Percentiles rank a stretch among this genome's conserved stretches.
These are phyloP conservation scores for Talaromyces ruber DNA, from an alignment of 495 filamentous ascomycete species.

Conservation along the genomic window DNA sequence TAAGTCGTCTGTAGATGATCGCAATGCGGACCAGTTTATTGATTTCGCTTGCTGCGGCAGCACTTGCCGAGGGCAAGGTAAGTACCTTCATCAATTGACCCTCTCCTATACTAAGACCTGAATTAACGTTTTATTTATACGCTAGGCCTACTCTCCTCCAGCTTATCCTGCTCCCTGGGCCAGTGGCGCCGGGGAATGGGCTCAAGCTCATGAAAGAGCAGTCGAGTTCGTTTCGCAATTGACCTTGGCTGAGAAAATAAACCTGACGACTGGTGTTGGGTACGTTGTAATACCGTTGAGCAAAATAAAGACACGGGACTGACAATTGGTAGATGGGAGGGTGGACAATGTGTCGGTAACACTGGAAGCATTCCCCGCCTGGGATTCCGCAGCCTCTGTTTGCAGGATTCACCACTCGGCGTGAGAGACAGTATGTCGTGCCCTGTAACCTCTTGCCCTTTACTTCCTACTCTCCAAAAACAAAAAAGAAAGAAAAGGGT, in stretches of 20 bases:
- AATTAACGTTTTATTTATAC: neutral
- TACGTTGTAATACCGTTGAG: conserved; percentile 17
- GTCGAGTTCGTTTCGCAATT: conserved; percentile 72
- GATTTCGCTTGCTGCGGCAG: conserved; percentile 24
- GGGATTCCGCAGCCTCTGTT: conserved; percentile 71
- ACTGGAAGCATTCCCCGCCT: conserved; percentile 35
- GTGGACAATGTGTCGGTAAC: conserved; percentile 75
- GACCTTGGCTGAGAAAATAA: conserved; percentile 86
- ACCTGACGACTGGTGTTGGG: conserved; percentile 81
- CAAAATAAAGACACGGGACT: neutral
- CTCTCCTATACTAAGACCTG: neutral
- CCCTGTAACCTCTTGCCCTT: neutral
- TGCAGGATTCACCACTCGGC: conserved; percentile 87
- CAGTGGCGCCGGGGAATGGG: conserved; percentile 62
- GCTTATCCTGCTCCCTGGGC: conserved; percentile 83
- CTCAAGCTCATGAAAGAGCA: conserved; percentile 68
- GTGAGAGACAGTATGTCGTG: conserved; percentile 53
- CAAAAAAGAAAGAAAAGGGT: no score
- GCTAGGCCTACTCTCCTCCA: conserved; percentile 45
- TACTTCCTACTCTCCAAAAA: neutral
- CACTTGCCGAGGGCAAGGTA: conserved; percentile 25
- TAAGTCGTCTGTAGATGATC: neutral
- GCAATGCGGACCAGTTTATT: conserved; percentile 34
- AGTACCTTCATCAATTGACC: neutral
- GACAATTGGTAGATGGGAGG: conserved; percentile 51